Conservation (phyloP, 176 grass and related monocot species). For the Oryza meridionalis region DNA sequence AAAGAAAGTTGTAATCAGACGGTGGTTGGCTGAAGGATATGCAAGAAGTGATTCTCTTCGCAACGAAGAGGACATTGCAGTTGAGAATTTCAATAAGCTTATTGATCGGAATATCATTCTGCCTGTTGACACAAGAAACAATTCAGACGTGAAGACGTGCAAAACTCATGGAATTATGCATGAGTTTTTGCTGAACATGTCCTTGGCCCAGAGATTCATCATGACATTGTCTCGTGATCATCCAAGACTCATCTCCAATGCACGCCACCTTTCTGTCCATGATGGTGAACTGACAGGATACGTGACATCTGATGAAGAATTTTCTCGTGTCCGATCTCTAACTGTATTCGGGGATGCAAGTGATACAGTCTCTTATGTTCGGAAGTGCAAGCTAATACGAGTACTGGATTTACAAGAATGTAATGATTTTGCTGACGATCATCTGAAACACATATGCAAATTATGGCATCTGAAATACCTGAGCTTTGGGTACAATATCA, state of each 20-base stretch:
- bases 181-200: constrained; percentile 35
- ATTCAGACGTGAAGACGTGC: constrained; percentile 32
- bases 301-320: background rate
- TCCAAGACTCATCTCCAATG: background rate
- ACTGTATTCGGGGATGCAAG: constrained; percentile 26
- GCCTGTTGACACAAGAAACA: constrained; percentile 23
- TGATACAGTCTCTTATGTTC: constrained; percentile 22
- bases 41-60: background rate
- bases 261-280: constrained; percentile 36
- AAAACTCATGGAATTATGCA: constrained; percentile 44
- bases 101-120: constrained; percentile 23
- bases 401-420: constrained; percentile 41
- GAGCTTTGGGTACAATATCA: constrained; percentile 13
- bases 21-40: constrained; percentile 51
- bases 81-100: constrained; percentile 23
- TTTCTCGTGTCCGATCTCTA: constrained; percentile 41
- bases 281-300: background rate
- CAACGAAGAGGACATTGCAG: constrained; percentile 27
- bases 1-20: constrained; percentile 37
- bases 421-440: background rate
- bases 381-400: background rate
- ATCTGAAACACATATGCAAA: constrained; percentile 35
- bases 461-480: constrained; percentile 35
- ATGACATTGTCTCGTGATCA: background rate
- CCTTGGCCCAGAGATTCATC: constrained; percentile 26